Evolutionary conservation across 108 stramenopile genomes (phyloP).

Genomic region (Cyclostephanos tholiformis): DNA sequence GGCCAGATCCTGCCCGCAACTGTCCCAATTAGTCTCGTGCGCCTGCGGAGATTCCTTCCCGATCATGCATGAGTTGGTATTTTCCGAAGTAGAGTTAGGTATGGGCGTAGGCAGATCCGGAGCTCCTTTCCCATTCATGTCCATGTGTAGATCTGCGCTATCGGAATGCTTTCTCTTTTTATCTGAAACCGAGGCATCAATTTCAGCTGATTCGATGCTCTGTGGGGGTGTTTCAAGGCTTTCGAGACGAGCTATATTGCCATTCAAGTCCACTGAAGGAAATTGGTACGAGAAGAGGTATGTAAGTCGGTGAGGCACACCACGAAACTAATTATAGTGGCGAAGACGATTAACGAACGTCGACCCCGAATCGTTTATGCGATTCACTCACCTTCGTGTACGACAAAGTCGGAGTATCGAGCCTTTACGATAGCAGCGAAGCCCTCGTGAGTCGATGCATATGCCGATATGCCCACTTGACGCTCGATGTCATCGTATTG

Average conservation of each 20-base stretch:
- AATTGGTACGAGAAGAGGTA: neutral
- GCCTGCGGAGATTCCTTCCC: constrained; percentile 12
- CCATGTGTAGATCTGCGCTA: neutral
- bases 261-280: constrained; percentile 61
- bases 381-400: constrained; percentile 67
- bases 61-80: neutral
- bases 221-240: constrained; percentile 41
- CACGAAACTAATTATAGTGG: no score
- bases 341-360: no score
- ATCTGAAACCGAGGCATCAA: constrained; percentile 1
- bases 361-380: neutral
- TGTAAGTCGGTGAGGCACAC: neutral
- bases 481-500: constrained; percentile 60
- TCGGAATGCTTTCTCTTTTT: constrained; percentile 29
- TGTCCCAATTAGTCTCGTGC: constrained; percentile 29
- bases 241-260: constrained; percentile 66
- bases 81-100: constrained; percentile 1
- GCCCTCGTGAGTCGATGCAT: constrained; percentile 59
- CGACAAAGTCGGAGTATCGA: constrained; percentile 85
- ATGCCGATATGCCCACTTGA: constrained; percentile 63
- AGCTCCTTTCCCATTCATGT: no score
- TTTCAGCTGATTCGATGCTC: neutral
- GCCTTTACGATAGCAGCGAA: constrained; percentile 83
- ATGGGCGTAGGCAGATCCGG: neutral
- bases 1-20: constrained; percentile 18